These are phyloP conservation scores for Diaporthe citrichinensis DNA, from an alignment of 2,329 filamentous ascomycete species.

Conservation along the genomic window DNA sequence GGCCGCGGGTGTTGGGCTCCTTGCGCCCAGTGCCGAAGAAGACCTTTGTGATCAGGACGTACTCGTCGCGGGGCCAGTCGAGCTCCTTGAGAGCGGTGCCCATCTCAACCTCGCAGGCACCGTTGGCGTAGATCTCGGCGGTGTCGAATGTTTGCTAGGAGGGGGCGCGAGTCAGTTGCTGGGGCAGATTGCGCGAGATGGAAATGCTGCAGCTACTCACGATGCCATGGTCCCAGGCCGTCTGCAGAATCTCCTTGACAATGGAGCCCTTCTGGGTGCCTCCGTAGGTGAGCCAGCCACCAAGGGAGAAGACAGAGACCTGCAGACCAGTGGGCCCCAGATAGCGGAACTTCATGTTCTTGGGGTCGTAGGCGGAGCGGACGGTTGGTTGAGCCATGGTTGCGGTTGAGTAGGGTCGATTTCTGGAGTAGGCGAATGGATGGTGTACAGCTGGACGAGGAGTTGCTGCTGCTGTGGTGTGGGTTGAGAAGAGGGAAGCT, in stretches of 20 bases:
- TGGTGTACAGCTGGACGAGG: not conserved
- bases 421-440: slow-evolving; percentile 49
- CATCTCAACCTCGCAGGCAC: slow-evolving; percentile 65
- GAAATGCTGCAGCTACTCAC: slow-evolving; percentile 46
- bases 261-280: slow-evolving; percentile 53
- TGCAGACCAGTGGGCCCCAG: slow-evolving; percentile 80
- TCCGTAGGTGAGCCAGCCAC: slow-evolving; percentile 81
- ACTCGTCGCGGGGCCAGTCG: slow-evolving; percentile 66
- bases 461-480: not conserved
- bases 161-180: slow-evolving; percentile 33
- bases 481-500: not conserved
- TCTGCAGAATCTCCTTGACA: slow-evolving; percentile 59
- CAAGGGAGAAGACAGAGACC: slow-evolving; percentile 80
- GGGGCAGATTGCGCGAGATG: not conserved
- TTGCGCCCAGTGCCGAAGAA: slow-evolving; percentile 67
- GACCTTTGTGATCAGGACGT: slow-evolving; percentile 67
- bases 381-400: slow-evolving; percentile 40
- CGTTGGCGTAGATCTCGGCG: slow-evolving; percentile 64
- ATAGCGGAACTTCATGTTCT: slow-evolving; percentile 78
- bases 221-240: slow-evolving; percentile 65
- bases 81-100: slow-evolving; percentile 66
- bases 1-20: slow-evolving; percentile 68
- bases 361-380: slow-evolving; percentile 48
- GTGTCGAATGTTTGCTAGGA: slow-evolving; percentile 65
- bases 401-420: slow-evolving; percentile 18